Base-by-base conservation (phyloP, 352 stramenopile species). In the Phytopythium aichiense region DNA sequence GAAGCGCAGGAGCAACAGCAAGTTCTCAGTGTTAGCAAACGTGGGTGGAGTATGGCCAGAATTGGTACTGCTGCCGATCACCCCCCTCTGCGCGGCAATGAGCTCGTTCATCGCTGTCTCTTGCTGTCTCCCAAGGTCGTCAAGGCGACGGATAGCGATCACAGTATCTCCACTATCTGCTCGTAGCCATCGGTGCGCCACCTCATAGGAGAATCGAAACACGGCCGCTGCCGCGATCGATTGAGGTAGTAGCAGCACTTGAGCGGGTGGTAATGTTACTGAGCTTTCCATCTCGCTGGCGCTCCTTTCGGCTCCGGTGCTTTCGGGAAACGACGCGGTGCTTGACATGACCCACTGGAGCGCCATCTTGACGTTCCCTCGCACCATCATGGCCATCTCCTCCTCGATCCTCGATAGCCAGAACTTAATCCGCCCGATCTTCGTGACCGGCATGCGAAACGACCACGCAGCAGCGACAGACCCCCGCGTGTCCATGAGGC, bases 341-440 rank as follows among this genome's bases (percentile, higher is more conserved):
- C 42, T 57, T 13, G 53, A 49, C 9, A 71, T 57, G 7, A 62
- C 30, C 43, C 58, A 70, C 37, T 71, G 50, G 7, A 84, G 62
- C 2, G 72, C 69, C 7, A 50, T 30, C 16, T 79, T 77, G 6
- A 73, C 22, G 31, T 88, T 75, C 4, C 72, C 60, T 28, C 50
- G 48, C 2, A 88, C 76, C 54, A 87, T 66, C n/a, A 61, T 64
- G 7, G 50, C 30, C 60, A 89, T 76, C 45, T 91, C 81, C 54
- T 91, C 81, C 50, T 89, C 77, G 0, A 91, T 60, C 2, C 81
- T 69, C 2, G 69, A 71, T 31, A 91, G 69, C 81, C 81, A 91
- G 58, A 91, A 91, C 33, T 80, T 77, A 12, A 88, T 37, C 11
- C 81, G 69, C 2, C 81, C 81, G 20, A 91, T 86, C 69, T 89